Conservation (phyloP, 306 rosid genomes). For the Ormosia semicastrata region DNA sequence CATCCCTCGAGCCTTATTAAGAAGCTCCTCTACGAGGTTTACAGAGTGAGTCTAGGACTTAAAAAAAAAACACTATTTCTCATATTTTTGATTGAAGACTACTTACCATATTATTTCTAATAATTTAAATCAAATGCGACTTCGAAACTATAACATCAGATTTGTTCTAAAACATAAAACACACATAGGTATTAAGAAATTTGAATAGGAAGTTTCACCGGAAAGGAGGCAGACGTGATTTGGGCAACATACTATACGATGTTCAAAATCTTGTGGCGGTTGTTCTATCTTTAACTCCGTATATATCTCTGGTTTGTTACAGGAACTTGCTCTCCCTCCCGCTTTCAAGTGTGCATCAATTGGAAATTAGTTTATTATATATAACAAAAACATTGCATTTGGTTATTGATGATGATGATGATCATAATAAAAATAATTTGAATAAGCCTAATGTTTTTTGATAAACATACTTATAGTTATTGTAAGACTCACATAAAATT, state of each 20-base stretch:
- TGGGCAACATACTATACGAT: slow-evolving; percentile 32
- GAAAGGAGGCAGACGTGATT: slow-evolving; percentile 35
- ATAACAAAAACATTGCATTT: not conserved
- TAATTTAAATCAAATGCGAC: not conserved
- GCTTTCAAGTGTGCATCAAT: not conserved
- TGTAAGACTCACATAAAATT: not conserved
- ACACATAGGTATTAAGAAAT: not conserved
- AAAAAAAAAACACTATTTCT: not conserved
- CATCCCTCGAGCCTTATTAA: too few relatives aligned
- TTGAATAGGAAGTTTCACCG: slow-evolving; percentile 22
- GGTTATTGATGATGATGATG: not conserved
- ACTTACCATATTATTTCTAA: not conserved
- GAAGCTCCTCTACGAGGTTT: too few relatives aligned
- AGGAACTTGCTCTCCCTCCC: not conserved
- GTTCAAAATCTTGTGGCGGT: slow-evolving; percentile 31
- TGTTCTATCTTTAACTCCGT: not conserved
- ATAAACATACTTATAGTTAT: not conserved
- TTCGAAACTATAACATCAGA: not conserved
- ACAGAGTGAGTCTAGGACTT: too few relatives aligned
- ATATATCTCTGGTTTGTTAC: not conserved
- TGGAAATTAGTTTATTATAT: not conserved
- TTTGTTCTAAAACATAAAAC: not conserved
- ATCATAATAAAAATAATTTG: not conserved
- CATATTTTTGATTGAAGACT: too few relatives aligned
- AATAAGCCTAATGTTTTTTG: not conserved